phyloP scores from a whole-genome alignment of 306 rosid species.

The Astragalus membranaceus region DNA sequence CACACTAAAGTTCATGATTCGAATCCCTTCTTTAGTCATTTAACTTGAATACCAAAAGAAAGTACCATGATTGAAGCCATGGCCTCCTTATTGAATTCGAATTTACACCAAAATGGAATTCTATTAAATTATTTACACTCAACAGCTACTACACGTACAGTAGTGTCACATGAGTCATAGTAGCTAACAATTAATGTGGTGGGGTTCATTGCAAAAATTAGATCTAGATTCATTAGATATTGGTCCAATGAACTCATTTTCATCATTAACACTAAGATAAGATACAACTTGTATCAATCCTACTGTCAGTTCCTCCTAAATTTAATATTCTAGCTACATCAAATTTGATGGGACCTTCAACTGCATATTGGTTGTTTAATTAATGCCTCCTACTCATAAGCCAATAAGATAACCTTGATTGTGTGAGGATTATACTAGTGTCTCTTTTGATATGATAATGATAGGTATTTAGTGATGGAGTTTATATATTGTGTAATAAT shows the following conservation, averaged over 20 bases:
- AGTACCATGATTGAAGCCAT: not conserved
- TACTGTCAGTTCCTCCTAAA: not conserved
- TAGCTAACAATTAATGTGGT: not conserved
- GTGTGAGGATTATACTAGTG: not conserved
- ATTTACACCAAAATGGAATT: slow-evolving; percentile 1
- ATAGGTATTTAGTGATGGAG: not conserved
- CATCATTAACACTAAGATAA: not conserved
- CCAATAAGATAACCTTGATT: not conserved
- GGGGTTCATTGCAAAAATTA: not conserved
- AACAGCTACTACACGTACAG: not conserved
- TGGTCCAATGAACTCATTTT: slow-evolving; percentile 16
- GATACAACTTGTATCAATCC: not conserved
- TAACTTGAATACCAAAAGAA: not conserved
- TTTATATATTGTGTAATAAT: not conserved
- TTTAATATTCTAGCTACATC: not conserved
- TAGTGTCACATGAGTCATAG: not conserved
- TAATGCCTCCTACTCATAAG: not conserved
- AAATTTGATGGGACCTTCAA: slow-evolving; percentile 22
- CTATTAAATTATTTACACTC: not conserved
- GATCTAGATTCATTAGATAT: not conserved
- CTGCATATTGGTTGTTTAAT: not conserved
- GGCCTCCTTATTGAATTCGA: not conserved
- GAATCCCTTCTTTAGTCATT: not conserved
- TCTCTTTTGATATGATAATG: not conserved
- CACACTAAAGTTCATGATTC: not conserved